Evolutionary conservation across 139 green algal genomes (phyloP), one percentile per base, ranked within the genome.

Genomic region (Picochlorum sp.): DNA sequence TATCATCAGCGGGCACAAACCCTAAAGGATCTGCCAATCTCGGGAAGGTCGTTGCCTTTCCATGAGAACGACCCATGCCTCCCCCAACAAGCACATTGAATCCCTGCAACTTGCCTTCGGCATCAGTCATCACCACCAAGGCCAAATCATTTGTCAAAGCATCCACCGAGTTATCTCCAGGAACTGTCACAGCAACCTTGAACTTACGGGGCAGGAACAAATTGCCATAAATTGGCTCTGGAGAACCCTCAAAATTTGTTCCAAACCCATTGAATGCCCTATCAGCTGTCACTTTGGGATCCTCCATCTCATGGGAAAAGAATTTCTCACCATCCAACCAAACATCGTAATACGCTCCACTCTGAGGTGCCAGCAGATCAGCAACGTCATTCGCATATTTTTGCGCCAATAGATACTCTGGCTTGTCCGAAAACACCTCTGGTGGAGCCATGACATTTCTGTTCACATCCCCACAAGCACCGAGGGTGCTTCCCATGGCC

Each of bases 271-370:
- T 98, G 81, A 90, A 91, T 1, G 57, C 62, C 49, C 90, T 81
- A 63, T 87, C 90, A 3, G 62, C 85, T 2, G 88, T 95, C 2
- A 96, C 90, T 65, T 91, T 87, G 47, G 88, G 86, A 68, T 90
- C 83, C 87, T 96, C 89, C 75, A 86, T 91, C 50, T 90, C 78
- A 57, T 85, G 70, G 2, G 71, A 82, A 67, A 96, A 85, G 66
- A 97, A 96, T 84, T 97, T 97, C 85, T 98, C 94, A 41, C 94
- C 94, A 65, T 99, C 94, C 8, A 99, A 89, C 94, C 94, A 99
- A 24, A 99, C 83, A 68, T 99, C 94, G 68, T 99, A 99, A 81
- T 98, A 99, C 4, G 92, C 89, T 28, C 94, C 94, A 6, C 79
- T 88, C 82, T 99, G 94, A 70, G 73, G 94, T 71, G 73, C 85